phyloP scores from a whole-genome alignment of 2,329 filamentous ascomycete species.

The Diaporthe citri region DNA sequence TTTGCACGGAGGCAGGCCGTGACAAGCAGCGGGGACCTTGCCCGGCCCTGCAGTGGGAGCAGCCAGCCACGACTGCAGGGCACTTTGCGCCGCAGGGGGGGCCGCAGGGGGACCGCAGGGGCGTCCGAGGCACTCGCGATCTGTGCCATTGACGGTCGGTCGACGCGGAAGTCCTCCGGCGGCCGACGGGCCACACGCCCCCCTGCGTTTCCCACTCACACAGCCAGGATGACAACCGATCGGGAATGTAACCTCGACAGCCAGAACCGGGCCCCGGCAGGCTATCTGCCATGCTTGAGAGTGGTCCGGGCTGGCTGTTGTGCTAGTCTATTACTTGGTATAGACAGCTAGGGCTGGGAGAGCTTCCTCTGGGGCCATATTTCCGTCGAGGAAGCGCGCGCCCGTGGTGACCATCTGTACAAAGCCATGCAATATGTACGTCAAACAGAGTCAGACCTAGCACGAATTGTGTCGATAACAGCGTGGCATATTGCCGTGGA shows the following conservation, averaged over 20 bases:
- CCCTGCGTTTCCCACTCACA: neutral
- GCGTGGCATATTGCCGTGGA: neutral
- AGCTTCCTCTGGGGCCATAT: neutral
- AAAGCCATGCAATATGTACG: neutral
- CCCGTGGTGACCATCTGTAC: neutral
- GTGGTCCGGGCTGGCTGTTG: slow-evolving; percentile 10
- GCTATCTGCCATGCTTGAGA: neutral
- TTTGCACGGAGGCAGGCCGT: slow-evolving; percentile 15
- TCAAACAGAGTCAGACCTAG: neutral
- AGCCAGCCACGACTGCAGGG: slow-evolving; percentile 6
- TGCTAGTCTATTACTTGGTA: neutral
- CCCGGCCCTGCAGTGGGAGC: neutral
- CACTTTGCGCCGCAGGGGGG: slow-evolving; percentile 12
- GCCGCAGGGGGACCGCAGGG: neutral
- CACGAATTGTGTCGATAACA: neutral
- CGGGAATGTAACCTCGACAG: slow-evolving; percentile 16
- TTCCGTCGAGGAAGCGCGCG: neutral
- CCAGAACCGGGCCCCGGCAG: slow-evolving; percentile 13
- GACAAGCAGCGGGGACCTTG: slow-evolving; percentile 29
- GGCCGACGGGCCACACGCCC: slow-evolving; percentile 10
- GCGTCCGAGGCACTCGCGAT: neutral
- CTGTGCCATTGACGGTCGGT: slow-evolving; percentile 8
- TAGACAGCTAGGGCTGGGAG: neutral
- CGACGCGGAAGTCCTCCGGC: slow-evolving; percentile 26
- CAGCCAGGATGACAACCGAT: slow-evolving; percentile 25